Base-by-base conservation (phyloP, 257 asterid species). In the Haberlea rhodopensis region DNA sequence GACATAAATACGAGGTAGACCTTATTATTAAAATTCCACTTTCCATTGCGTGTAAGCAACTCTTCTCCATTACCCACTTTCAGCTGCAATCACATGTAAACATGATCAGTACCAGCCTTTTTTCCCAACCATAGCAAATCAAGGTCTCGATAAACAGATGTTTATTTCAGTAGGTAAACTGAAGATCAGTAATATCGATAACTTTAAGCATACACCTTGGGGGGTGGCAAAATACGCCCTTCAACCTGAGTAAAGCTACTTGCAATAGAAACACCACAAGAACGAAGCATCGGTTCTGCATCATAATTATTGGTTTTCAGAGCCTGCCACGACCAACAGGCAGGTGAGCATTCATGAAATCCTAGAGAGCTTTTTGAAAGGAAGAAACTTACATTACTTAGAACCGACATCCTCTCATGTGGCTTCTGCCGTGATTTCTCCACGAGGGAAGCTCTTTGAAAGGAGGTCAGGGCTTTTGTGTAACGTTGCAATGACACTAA, bases 381-480 rank as follows among this genome's bases (percentile, higher is more conserved):
- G 61, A 53, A 66, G 55, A 55, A 63, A 57, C 82, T 62, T 77
- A 90, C 97, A 72, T 75, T 75, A 61, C 82, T 81, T 67, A 90
- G 79, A 67, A 82, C 83, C 0, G 76, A 62, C 95, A 90, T 90
- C 74, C 96, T 77, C 66, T 90, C 97, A 24, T 82, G 95, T 2
- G 96, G 97, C 74, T 88, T 90, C 57, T 90, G 97, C 5, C 97
- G 82, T 5, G 97, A 90, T 70, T 90, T 90, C 75, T 90, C 97
- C 18, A 87, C 96, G 20, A 90, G 67, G 5, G 96, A 81, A 59
- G 96, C 71, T 73, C 96, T 83, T 75, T 91, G 97, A 29, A 87
- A 79, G 29, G 86, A 79, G 21, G 90, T 69, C 15, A 90, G 64
- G 4, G 97, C 81, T 82, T 88, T 90, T 6, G 97, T 90, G 67